Evolutionary conservation across 2,329 filamentous ascomycete species (phyloP).

Genomic region (Paraphoma sp.): DNA sequence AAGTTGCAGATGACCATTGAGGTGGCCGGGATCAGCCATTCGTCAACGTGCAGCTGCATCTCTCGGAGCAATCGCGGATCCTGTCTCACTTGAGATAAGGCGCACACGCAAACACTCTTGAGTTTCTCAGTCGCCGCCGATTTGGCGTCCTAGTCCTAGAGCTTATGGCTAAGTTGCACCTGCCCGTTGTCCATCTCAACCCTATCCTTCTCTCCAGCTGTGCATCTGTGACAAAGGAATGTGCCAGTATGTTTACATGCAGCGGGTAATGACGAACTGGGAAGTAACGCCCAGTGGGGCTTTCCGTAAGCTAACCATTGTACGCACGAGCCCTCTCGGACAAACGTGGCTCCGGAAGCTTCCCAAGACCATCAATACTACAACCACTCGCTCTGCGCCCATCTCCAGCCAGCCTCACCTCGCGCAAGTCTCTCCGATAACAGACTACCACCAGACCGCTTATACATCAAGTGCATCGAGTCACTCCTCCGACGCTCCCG

Average conservation of each 20-base stretch:
- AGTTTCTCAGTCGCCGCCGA: neutral
- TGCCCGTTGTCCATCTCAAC: no score
- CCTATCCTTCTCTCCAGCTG: no score
- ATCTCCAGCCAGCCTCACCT: neutral
- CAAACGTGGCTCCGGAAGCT: constrained; percentile 23
- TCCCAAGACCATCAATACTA: constrained; percentile 12
- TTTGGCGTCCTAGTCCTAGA: no score
- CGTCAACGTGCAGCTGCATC: constrained; percentile 12
- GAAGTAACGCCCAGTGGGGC: constrained; percentile 6
- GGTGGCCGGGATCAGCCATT: constrained; percentile 14
- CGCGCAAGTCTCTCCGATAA: neutral
- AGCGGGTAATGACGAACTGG: neutral
- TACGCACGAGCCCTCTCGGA: constrained; percentile 4
- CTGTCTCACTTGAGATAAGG: constrained; percentile 15
- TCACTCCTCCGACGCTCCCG: no score
- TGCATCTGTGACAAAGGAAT: no score
- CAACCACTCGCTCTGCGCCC: neutral
- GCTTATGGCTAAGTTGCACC: no score
- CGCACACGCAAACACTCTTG: neutral
- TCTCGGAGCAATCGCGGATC: constrained; percentile 10
- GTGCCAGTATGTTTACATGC: constrained; percentile 3
- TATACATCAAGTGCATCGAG: neutral
- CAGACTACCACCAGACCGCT: neutral
- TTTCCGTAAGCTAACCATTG: neutral
- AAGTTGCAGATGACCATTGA: constrained; percentile 31